These are phyloP conservation scores for Saccharomycopsis fermentans DNA, from an alignment of 805 yeast genomes.

Conservation along the genomic window DNA sequence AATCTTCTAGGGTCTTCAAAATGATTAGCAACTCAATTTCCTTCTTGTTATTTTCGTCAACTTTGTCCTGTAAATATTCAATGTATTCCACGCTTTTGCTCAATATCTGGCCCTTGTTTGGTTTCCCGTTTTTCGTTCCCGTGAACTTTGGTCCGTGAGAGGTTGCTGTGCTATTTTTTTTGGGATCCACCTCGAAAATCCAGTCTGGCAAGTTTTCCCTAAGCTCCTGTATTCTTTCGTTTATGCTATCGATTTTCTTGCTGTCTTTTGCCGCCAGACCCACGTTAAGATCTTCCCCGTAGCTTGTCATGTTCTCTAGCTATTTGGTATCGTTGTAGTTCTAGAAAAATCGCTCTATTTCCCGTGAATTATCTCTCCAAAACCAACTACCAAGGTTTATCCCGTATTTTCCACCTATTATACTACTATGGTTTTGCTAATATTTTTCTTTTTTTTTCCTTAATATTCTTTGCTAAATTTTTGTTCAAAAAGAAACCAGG, in stretches of 20 bases:
- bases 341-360: neutral
- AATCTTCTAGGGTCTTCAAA: constrained; percentile 42
- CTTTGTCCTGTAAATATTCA: constrained; percentile 52
- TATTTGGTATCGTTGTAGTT: constrained; percentile 19
- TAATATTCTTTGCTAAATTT: neutral
- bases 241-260: constrained; percentile 45
- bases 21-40: constrained; percentile 65
- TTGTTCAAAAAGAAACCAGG: neutral
- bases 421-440: neutral
- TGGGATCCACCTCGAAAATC: constrained; percentile 31
- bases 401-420: too few species aligned
- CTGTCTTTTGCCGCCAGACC: constrained; percentile 25
- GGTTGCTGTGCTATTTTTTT: neutral
- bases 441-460: neutral
- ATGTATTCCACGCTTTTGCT: constrained; percentile 69
- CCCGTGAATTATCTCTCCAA: neutral
- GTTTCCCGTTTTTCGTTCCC: constrained; percentile 77
- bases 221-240: constrained; percentile 47
- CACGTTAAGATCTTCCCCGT: neutral
- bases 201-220: constrained; percentile 35
- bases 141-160: constrained; percentile 5
- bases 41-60: constrained; percentile 67
- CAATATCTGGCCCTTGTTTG: constrained; percentile 74
- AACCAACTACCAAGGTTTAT: too few species aligned
- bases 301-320: neutral